These are phyloP conservation scores for Thraustotheca clavata DNA, from an alignment of 352 stramenopile species.

Conservation along the genomic window DNA sequence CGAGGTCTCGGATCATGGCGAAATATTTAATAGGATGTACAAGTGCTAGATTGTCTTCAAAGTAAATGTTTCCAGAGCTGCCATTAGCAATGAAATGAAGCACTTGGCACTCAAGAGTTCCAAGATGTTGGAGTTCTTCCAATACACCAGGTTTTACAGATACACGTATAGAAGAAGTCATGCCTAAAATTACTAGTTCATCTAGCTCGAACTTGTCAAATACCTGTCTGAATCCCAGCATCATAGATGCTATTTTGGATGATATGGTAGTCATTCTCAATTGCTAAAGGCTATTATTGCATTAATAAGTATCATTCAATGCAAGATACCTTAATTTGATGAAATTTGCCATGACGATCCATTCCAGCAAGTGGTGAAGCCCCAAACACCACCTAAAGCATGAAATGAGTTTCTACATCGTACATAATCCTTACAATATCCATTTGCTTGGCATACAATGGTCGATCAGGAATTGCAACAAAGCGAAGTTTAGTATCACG, in stretches of 20 bases:
- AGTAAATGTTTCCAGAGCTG: constrained; percentile 7
- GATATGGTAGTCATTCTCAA: not conserved
- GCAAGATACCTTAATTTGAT: constrained; percentile 2
- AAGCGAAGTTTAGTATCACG: not conserved
- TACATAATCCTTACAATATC: not conserved
- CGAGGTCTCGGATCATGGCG: not conserved
- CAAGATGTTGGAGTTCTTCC: not conserved
- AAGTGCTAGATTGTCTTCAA: constrained; percentile 13
- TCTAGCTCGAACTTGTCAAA: not conserved
- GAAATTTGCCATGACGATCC: constrained; percentile 11
- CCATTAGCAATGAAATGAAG: constrained; percentile 14
- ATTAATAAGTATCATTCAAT: not conserved
- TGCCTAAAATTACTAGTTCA: not conserved
- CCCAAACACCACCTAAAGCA: not conserved
- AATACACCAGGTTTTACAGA: not conserved
- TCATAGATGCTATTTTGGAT: not conserved
- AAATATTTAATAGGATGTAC: constrained; percentile 11
- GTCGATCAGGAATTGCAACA: not conserved
- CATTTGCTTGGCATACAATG: not conserved
- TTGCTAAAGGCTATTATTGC: not conserved
- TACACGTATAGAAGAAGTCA: not conserved
- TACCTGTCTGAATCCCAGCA: not conserved
- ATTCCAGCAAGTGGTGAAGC: constrained; percentile 4
- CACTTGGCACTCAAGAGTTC: not conserved
- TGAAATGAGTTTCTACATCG: not conserved